A percentile compares a stretch with the other conserved stretches of the same genome.
Conservation (phyloP, 305 asterid species). For the Fraxinus floribunda region DNA sequence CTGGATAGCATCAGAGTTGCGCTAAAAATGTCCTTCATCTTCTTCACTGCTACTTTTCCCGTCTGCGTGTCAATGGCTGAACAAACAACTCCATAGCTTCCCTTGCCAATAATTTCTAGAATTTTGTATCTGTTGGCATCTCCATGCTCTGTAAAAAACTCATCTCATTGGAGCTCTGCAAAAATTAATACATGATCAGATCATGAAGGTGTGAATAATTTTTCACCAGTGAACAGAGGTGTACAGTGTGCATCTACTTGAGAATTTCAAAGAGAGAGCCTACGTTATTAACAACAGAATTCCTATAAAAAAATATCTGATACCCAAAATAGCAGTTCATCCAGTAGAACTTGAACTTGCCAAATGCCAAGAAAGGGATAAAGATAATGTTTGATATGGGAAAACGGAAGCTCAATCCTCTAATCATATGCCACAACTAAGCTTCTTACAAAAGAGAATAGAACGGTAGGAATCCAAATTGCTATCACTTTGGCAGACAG, state of each 20-base stretch:
- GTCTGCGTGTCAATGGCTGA: conserved; percentile 47
- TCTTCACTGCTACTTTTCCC: conserved; percentile 52
- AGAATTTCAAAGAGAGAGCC: neutral
- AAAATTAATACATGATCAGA: neutral
- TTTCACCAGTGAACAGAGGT: neutral
- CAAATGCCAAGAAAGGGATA: neutral
- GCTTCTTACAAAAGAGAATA: neutral
- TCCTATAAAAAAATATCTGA: neutral
- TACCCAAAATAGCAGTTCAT: neutral
- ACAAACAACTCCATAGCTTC: conserved; percentile 53
- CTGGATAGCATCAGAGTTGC: conserved; percentile 52
- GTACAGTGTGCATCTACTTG: neutral
- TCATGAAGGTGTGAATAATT: neutral
- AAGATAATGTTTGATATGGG: neutral
- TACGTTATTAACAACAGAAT: neutral
- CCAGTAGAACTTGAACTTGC: neutral
- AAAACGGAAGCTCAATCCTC: neutral
- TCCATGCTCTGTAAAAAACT: conserved; percentile 52
- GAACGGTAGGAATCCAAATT: neutral
- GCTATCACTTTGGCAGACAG: conserved; percentile 14
- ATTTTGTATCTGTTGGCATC: conserved; percentile 48
- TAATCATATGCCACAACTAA: neutral
- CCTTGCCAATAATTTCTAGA: conserved; percentile 51
- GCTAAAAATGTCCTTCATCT: conserved; percentile 51
- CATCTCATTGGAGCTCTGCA: conserved; percentile 18